Conservation (phyloP, 139 green algal species). For the Raphidocelis subcapitata region DNA sequence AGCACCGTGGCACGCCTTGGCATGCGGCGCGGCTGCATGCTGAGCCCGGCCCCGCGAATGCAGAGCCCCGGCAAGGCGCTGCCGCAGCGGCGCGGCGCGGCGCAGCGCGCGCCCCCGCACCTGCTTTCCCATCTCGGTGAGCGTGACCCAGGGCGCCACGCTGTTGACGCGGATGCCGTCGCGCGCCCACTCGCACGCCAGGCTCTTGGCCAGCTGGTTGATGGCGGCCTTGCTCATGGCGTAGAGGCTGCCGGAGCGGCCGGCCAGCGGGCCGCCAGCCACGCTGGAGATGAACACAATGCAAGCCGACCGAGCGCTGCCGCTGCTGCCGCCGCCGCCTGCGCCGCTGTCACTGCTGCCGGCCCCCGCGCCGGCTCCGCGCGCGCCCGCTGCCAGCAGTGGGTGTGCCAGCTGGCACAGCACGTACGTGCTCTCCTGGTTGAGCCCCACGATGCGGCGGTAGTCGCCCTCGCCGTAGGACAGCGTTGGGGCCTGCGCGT, state of each 20-base stretch:
- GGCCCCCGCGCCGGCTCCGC: background rate
- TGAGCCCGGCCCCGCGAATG: too few relatives aligned
- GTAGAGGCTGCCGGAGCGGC: conserved; percentile 70
- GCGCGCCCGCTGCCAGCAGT: conserved; percentile 19
- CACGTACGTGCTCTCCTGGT: conserved; percentile 68
- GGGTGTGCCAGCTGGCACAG: conserved; percentile 54
- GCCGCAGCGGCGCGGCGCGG: too few relatives aligned
- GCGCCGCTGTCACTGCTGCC: conserved; percentile 38
- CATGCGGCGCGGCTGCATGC: too few relatives aligned
- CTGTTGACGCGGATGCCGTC: conserved; percentile 78
- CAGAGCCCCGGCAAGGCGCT: too few relatives aligned
- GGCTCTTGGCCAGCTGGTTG: conserved; percentile 83
- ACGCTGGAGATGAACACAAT: conserved; percentile 80
- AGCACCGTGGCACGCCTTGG: too few relatives aligned
- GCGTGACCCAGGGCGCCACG: conserved; percentile 83
- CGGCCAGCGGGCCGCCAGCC: conserved; percentile 70
- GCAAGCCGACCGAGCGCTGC: background rate
- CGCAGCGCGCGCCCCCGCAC: too few relatives aligned
- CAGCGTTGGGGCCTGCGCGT: conserved; percentile 68
- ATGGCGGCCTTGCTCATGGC: conserved; percentile 79
- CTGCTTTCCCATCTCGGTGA: conserved; percentile 56
- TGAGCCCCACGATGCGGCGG: conserved; percentile 57
- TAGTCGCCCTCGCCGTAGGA: conserved; percentile 74
- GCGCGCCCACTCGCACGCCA: conserved; percentile 85
- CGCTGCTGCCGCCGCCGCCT: background rate